Evolutionary conservation across 1,284 basidiomycete species (phyloP), one percentile per base, ranked within the genome.

Genomic region (Cryptococcus deneoformans): DNA sequence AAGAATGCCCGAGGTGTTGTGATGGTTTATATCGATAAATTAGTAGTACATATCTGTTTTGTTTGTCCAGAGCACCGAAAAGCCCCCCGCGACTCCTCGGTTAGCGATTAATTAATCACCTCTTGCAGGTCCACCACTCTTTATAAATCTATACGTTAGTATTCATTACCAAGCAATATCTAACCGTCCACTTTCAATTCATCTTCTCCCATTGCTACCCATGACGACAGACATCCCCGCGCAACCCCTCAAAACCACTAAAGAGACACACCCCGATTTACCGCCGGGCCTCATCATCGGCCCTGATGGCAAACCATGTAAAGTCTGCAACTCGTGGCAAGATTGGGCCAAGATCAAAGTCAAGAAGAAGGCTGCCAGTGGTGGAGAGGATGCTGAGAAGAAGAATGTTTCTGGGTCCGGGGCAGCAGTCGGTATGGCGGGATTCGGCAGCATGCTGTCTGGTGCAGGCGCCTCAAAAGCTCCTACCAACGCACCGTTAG

Each of bases 221-320:
- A 20, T 20, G 20, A 20, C 16, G 12, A 11, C 55, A 47, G 24
- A 46, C 6, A 24, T 42, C n/a, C 35, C 51, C 24, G 51, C 59
- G 6, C 46, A 58, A 38, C 61, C 64, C 6, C 54, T 56, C 1
- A 54, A 59, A 16, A 76, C 74, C n/a, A 76, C 73, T 6, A 76
- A 74, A 62, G 72, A 69, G 58, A 74, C 73, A 2, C 73, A 77
- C 57, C 71, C 75, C 8, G 69, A 76, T 56, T 70, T 82, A 1
- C 87, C 89, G 1, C 87, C 88, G 2, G 92, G 90, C 1, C 86
- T 91, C 80, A 84, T 94, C 56, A 79, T 96, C 59, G 92, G 90
- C 2, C 88, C 89, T 35, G 90, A 96, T 66, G 93, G 93, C 29
- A 95, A 93, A 77, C 90, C 90, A 0, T 97, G 93, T 82, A 94